phyloP scores from a whole-genome alignment of 257 asterid species.

The Solanum microdontum region DNA sequence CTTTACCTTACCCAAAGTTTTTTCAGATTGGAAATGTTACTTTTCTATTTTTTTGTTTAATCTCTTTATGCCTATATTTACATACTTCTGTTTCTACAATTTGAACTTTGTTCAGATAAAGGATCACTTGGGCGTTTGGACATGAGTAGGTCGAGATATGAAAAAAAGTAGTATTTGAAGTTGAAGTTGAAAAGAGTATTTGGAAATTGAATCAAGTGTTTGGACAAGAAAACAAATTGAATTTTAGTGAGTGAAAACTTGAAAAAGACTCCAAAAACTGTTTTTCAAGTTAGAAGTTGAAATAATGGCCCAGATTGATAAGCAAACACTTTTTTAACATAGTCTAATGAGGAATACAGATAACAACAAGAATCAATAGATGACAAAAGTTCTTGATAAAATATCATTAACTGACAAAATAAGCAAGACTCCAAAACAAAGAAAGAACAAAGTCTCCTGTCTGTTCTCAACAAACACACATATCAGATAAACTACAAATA shows the following conservation, averaged over 20 bases:
- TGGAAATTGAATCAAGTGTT: neutral
- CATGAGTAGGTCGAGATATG: neutral
- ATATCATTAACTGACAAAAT: neutral
- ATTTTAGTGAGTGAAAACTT: neutral
- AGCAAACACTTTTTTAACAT: neutral
- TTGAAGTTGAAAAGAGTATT: neutral
- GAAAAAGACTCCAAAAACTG: neutral
- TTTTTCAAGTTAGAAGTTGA: neutral
- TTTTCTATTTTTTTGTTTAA: slow-evolving; percentile 10
- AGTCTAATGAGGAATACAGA: slow-evolving; percentile 13
- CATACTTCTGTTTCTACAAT: slow-evolving; percentile 3
- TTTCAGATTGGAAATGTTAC: slow-evolving; percentile 16
- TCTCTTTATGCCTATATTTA: slow-evolving; percentile 3
- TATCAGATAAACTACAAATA: slow-evolving; percentile 21
- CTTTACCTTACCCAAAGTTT: slow-evolving; percentile 22
- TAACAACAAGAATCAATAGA: slow-evolving; percentile 26
- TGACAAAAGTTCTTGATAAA: neutral
- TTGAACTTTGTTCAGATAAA: slow-evolving; percentile 10
- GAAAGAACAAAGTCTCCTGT: neutral
- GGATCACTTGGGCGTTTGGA: neutral
- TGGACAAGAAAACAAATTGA: neutral
- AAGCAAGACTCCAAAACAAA: neutral
- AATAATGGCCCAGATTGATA: neutral
- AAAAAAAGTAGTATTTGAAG: neutral
- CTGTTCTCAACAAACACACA: neutral